These are phyloP conservation scores for Coemansia sp. DNA, from an alignment of 192 early-diverging fungal genomes.

Conservation along the genomic window DNA sequence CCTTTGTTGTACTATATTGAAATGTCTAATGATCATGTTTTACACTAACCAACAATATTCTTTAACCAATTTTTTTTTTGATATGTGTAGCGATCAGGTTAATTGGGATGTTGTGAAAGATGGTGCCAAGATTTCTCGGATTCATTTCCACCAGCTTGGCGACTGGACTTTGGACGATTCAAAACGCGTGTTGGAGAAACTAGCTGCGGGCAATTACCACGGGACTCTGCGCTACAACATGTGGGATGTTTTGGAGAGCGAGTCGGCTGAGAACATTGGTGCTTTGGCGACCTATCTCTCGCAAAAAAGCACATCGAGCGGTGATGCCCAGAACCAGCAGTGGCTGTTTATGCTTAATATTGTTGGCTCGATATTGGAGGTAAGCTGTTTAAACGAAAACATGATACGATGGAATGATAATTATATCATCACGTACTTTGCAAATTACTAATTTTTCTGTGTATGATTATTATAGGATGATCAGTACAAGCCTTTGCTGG, in stretches of 20 bases:
- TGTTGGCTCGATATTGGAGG: conserved; percentile 25
- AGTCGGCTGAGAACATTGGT: not conserved
- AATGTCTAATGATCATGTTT: not conserved
- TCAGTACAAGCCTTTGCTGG: conserved; percentile 16
- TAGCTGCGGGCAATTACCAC: conserved; percentile 10
- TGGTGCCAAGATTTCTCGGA: conserved; percentile 26
- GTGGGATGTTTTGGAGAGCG: conserved; percentile 27
- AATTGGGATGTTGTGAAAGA: conserved; percentile 29
- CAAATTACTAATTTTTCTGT: too few species aligned
- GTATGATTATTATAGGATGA: conserved; percentile 21
- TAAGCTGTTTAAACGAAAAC: too few species aligned
- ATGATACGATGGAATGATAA: too few species aligned
- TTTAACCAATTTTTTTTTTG: not conserved
- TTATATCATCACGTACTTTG: too few species aligned
- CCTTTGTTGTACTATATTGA: too few species aligned
- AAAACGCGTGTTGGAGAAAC: conserved; percentile 2
- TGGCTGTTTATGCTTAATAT: conserved; percentile 26
- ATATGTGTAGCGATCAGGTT: conserved; percentile 27
- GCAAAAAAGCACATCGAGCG: conserved; percentile 5
- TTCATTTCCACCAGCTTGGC: conserved; percentile 35
- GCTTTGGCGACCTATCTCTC: conserved; percentile 11
- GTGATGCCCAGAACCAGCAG: conserved; percentile 12
- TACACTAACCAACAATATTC: not conserved
- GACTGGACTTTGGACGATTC: conserved; percentile 25
- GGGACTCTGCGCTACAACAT: conserved; percentile 32